phyloP scores from a whole-genome alignment of 2,329 filamentous ascomycete species.

The Penicillium griseofulvum region DNA sequence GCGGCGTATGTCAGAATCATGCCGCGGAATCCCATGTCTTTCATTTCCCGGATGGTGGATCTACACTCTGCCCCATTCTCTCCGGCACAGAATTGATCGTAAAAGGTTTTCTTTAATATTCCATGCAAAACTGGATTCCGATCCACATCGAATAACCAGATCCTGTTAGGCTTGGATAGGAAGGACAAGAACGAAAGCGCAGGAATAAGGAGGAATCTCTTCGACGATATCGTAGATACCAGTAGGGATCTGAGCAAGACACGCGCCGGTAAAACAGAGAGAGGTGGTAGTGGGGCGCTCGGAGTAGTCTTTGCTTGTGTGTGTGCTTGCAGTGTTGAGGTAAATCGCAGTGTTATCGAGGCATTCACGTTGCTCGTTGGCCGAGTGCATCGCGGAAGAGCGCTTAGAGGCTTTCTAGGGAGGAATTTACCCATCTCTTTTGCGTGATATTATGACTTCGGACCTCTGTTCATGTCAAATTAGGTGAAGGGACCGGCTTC shows the following conservation, averaged over 20 bases:
- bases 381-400: neutral
- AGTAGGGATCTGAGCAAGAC: conserved; percentile 44
- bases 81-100: conserved; percentile 87
- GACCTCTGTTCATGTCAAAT: neutral
- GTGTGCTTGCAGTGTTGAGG: conserved; percentile 18
- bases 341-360: conserved; percentile 8
- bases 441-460: neutral
- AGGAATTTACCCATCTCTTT: conserved; percentile 3
- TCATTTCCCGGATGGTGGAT: conserved; percentile 62
- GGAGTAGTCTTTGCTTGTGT: conserved; percentile 7
- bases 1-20: conserved; percentile 81
- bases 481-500: neutral
- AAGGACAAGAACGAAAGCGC: conserved; percentile 66
- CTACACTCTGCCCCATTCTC: conserved; percentile 68
- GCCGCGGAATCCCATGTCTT: conserved; percentile 73
- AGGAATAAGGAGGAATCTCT: conserved; percentile 61
- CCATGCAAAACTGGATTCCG: conserved; percentile 68
- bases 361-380: neutral
- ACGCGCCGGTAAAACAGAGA: conserved; percentile 32
- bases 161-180: conserved; percentile 58
- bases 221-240: conserved; percentile 50
- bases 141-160: conserved; percentile 65
- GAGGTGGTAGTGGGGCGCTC: conserved; percentile 15
- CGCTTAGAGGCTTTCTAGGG: conserved; percentile 1
- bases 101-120: conserved; percentile 65